Evolutionary conservation across 2,329 filamentous ascomycete species (phyloP).

Genomic region (Claviceps cyperi): DNA sequence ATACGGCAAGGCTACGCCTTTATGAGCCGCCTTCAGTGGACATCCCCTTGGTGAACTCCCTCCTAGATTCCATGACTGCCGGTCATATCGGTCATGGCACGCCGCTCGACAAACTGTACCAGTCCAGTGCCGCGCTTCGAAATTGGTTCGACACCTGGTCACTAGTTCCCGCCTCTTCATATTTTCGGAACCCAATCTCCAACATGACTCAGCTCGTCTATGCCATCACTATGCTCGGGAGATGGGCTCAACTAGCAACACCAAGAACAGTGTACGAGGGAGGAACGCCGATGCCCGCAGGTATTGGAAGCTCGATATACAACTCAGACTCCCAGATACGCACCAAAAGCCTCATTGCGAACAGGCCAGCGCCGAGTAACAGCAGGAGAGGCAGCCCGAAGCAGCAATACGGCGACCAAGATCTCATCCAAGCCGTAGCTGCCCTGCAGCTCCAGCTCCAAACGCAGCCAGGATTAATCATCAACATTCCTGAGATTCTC

Average conservation of each 20-base stretch:
- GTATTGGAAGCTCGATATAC: conserved; percentile 11
- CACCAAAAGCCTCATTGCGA: conserved; percentile 4
- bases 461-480: conserved; percentile 27
- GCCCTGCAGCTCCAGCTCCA: conserved; percentile 26
- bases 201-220: conserved; percentile 33
- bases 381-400: conserved; percentile 2
- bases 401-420: conserved; percentile 17
- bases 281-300: conserved; percentile 12
- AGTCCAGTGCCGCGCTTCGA: conserved; percentile 30
- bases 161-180: conserved; percentile 25
- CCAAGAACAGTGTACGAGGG: conserved; percentile 18
- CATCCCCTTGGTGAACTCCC: conserved; percentile 23
- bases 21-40: conserved; percentile 34
- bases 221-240: conserved; percentile 33
- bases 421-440: conserved; percentile 25
- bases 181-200: conserved; percentile 31
- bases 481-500: conserved; percentile 31
- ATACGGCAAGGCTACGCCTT: conserved; percentile 27
- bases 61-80: conserved; percentile 28
- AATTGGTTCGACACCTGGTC: conserved; percentile 36
- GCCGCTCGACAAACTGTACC: conserved; percentile 34
- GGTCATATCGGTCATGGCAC: conserved; percentile 23
- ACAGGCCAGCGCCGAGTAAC: background rate
- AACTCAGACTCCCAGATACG: conserved; percentile 13
- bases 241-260: conserved; percentile 34